Evolutionary conservation across 164 flowering plant genomes (phyloP).

Genomic region (Protea cynaroides): DNA sequence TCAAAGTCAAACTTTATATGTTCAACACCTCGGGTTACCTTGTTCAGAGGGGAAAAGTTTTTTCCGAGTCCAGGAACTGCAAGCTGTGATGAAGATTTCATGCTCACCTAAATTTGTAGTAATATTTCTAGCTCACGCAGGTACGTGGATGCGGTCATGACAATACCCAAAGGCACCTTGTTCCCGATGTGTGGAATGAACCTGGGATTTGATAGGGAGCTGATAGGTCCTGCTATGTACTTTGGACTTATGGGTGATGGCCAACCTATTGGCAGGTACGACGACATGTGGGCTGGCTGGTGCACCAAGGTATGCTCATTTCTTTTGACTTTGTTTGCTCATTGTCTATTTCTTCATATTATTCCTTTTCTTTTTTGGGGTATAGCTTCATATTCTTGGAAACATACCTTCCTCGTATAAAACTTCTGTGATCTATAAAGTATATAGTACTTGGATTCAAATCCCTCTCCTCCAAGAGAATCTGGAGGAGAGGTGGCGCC

Average conservation of each 20-base stretch:
- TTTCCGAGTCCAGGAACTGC: too few species aligned
- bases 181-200: conserved; percentile 57
- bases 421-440: not conserved
- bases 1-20: too few species aligned
- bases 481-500: too few species aligned
- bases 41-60: too few species aligned
- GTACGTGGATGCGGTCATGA: conserved; percentile 48
- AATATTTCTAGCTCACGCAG: conserved; percentile 26
- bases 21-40: too few species aligned
- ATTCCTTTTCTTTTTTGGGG: too few species aligned
- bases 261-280: conserved; percentile 34
- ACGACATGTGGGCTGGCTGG: conserved; percentile 45
- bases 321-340: not conserved
- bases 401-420: too few species aligned
- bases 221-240: conserved; percentile 49
- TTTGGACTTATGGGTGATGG: conserved; percentile 46
- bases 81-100: too few species aligned
- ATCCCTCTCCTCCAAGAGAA: too few species aligned
- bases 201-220: conserved; percentile 38
- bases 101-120: conserved; percentile 12
- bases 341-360: not conserved
- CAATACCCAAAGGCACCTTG: conserved; percentile 40
- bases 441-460: not conserved
- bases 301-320: conserved; percentile 23
- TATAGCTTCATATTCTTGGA: too few species aligned